Evolutionary conservation across 179 eudicot genomes (phyloP).

Genomic region (Silene coronaria): DNA sequence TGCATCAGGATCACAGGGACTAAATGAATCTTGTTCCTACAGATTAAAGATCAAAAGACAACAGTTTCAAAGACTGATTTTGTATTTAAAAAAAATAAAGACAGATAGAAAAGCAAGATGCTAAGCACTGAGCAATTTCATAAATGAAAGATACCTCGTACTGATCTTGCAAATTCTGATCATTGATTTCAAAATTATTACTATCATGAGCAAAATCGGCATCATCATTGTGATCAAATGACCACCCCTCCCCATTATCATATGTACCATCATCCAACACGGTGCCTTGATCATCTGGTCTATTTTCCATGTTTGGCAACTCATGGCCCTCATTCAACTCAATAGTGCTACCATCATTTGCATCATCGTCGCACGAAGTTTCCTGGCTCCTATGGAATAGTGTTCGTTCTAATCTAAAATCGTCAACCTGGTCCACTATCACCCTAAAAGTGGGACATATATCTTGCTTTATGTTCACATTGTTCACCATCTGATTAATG

Average conservation of each 20-base stretch:
- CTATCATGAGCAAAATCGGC: constrained; percentile 41
- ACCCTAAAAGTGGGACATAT: constrained; percentile 64
- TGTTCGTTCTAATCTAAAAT: constrained; percentile 35
- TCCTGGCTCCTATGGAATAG: constrained; percentile 20
- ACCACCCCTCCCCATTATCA: constrained; percentile 47
- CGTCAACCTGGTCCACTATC: constrained; percentile 59
- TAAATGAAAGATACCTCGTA: constrained; percentile 42
- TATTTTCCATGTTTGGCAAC: constrained; percentile 22
- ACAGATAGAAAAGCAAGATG: background rate
- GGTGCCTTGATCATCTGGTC: constrained; percentile 23
- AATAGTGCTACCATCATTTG: constrained; percentile 23
- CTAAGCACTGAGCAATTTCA: background rate
- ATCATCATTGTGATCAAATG: constrained; percentile 55
- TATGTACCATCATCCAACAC: constrained; percentile 39
- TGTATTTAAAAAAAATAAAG: background rate
- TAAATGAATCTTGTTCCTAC: constrained; percentile 49
- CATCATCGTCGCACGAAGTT: constrained; percentile 20
- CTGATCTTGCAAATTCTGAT: constrained; percentile 38
- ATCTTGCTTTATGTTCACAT: constrained; percentile 42
- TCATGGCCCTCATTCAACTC: constrained; percentile 35
- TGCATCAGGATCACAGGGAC: constrained; percentile 33
- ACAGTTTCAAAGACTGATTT: background rate
- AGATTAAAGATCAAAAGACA: constrained; percentile 3
- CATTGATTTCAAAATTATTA: constrained; percentile 35
- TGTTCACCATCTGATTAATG: constrained; percentile 60